Percentiles rank a stretch among this genome's conserved stretches.
Conservation (phyloP, 148 eudicot genomes). For the Persicaria tinctoria region DNA sequence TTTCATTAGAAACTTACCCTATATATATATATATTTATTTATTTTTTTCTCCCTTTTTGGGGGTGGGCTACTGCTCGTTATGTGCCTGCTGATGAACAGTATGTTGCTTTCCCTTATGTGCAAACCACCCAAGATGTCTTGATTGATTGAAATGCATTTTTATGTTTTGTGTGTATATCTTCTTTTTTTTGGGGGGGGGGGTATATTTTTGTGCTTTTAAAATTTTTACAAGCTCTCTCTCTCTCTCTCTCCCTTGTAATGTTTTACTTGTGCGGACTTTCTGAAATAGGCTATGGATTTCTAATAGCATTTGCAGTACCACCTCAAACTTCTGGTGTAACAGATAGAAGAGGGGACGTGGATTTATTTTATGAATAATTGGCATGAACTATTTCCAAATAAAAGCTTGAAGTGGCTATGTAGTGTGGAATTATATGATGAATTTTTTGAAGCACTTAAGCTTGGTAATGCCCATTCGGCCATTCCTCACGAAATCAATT, state of each 20-base stretch:
- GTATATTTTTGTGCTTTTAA: background rate
- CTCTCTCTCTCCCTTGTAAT: background rate
- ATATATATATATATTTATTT: no score
- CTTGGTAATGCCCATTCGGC: background rate
- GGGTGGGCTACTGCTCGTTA: no score
- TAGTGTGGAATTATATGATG: background rate
- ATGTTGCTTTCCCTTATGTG: background rate
- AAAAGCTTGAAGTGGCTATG: background rate
- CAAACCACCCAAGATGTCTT: background rate
- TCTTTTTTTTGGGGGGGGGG: background rate
- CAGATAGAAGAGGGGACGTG: background rate
- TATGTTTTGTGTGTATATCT: background rate
- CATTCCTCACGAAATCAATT: background rate
- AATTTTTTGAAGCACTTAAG: background rate
- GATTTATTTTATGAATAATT: background rate
- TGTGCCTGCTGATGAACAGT: background rate
- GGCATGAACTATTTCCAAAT: background rate
- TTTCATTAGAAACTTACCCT: no score
- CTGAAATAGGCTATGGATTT: background rate
- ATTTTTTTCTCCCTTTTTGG: no score
- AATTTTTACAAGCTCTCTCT: background rate
- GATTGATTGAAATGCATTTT: background rate
- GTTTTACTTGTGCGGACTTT: background rate
- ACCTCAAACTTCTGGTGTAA: background rate
- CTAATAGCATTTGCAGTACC: background rate